A percentile compares a stretch with the other conserved stretches of the same genome.
Evolutionary conservation across 306 rosid genomes (phyloP).

Genomic region (Cyamopsis tetragonoloba): DNA sequence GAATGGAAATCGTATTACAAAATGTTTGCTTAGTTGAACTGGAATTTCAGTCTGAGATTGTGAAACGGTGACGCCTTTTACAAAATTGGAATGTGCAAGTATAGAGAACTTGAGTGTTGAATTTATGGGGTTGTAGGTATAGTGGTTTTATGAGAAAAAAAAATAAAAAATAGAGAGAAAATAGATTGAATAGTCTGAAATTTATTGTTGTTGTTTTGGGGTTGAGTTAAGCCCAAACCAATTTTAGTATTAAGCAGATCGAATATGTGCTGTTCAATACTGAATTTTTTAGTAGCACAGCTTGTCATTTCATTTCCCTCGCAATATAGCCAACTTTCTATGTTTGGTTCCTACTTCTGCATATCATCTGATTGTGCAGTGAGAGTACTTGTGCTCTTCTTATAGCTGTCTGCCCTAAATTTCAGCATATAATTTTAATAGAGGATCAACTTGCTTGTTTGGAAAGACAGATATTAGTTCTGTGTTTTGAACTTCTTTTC

Average conservation of each 20-base stretch:
- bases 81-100: neutral
- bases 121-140: too few relatives aligned
- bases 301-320: conserved; percentile 1
- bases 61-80: neutral
- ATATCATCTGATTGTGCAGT: neutral
- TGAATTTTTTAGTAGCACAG: neutral
- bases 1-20: neutral
- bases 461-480: neutral
- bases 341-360: neutral
- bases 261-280: neutral
- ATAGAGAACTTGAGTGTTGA: too few relatives aligned
- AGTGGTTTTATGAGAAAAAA: too few relatives aligned
- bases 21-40: neutral
- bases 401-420: neutral
- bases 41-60: neutral
- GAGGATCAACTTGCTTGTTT: neutral
- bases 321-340: neutral
- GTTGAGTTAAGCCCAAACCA: too few relatives aligned
- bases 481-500: neutral
- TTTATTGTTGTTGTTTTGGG: too few relatives aligned
- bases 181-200: too few relatives aligned
- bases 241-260: too few relatives aligned
- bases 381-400: neutral
- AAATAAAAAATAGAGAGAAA: too few relatives aligned
- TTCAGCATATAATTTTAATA: neutral